Percentiles rank a stretch among this genome's conserved stretches.
Conservation (phyloP, 257 asterid species). For the Solanum tarapatanum region DNA sequence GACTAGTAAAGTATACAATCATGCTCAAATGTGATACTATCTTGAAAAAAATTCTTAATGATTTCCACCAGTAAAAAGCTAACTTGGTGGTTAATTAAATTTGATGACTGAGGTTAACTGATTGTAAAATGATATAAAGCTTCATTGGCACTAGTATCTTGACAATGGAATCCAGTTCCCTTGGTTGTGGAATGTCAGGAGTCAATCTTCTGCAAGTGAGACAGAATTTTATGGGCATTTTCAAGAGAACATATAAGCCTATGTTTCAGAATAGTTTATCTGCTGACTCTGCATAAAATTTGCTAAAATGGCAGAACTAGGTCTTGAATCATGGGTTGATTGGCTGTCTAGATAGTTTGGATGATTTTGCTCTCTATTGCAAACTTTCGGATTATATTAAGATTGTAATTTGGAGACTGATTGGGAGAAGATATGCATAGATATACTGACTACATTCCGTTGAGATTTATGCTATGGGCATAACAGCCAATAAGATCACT, state of each 20-base stretch:
- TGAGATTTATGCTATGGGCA: background rate
- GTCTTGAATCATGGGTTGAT: background rate
- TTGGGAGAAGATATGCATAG: background rate
- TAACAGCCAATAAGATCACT: background rate
- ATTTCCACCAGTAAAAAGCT: background rate
- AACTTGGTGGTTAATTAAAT: background rate
- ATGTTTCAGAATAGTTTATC: background rate
- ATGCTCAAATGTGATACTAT: background rate
- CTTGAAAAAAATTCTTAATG: background rate
- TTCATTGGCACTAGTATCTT: background rate
- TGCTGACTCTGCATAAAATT: background rate
- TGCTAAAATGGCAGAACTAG: background rate
- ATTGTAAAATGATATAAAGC: background rate
- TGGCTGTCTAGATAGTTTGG: background rate
- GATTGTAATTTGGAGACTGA: background rate
- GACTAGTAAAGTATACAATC: background rate
- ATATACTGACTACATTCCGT: background rate
- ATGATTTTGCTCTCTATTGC: background rate
- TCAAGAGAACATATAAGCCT: background rate
- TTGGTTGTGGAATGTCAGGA: background rate
- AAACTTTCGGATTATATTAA: background rate
- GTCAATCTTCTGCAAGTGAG: background rate
- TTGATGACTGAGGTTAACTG: background rate
- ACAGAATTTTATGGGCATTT: background rate
- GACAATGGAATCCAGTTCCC: background rate